phyloP scores from a whole-genome alignment of 225 moss, liverwort and hornwort species.

The Physcomitrellopsis africana region DNA sequence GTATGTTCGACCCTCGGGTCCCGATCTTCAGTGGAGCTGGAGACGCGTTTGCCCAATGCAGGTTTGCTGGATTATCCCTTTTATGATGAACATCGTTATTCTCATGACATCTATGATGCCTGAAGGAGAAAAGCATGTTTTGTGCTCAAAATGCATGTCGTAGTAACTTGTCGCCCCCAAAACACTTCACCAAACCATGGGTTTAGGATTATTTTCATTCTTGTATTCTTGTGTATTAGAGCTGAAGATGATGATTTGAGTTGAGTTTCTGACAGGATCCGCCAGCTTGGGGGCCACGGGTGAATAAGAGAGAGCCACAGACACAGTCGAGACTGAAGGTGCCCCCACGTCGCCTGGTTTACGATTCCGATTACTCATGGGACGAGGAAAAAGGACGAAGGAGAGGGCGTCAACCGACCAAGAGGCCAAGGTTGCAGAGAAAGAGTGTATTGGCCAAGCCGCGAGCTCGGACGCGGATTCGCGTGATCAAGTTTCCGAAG shows the following conservation, averaged over 20 bases:
- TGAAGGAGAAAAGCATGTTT: too few species aligned
- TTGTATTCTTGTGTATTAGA: too few species aligned
- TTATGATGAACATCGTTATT: too few species aligned
- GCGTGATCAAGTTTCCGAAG: background rate
- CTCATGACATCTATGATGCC: too few species aligned
- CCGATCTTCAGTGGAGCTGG: background rate
- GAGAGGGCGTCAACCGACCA: background rate
- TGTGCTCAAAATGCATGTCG: too few species aligned
- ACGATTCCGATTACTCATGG: slow-evolving; percentile 22
- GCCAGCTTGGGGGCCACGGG: slow-evolving; percentile 14
- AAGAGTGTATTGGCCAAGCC: background rate
- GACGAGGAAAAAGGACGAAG: background rate
- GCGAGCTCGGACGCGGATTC: background rate
- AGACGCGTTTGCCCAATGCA: slow-evolving; percentile 12
- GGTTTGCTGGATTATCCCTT: background rate
- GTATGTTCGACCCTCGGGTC: background rate
- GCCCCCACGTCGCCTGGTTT: background rate
- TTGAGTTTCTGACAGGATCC: slow-evolving; percentile 11
- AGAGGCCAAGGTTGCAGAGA: background rate
- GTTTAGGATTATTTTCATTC: background rate
- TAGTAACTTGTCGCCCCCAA: background rate
- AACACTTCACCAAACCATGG: background rate
- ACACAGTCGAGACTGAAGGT: background rate
- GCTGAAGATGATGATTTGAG: background rate
- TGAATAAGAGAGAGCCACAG: background rate